Evolutionary conservation across 305 asterid species (phyloP), one percentile per base, ranked within the genome.

Genomic region (Fraxinus baroniana): DNA sequence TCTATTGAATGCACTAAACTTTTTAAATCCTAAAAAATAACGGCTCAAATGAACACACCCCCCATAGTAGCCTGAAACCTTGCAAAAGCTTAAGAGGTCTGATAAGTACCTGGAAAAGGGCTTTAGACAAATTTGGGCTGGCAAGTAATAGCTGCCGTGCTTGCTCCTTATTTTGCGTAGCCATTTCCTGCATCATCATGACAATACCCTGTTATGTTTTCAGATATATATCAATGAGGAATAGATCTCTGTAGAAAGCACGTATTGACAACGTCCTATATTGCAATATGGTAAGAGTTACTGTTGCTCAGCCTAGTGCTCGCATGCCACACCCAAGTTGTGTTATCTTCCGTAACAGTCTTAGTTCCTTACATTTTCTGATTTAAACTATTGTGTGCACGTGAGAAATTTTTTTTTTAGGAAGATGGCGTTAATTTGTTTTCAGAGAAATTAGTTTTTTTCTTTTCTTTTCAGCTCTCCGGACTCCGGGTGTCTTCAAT

Each of bases 21-120:
- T 32, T 32, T 32, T 32, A 32, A 32, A 32, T 32, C 35, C 35
- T 32, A 32, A 32, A 32, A 32, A 32, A 32, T 32, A 32, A 32
- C 35, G 35, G 0, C 35, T 32, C 35, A 32, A 32, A 32, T 32
- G 35, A 32, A 32, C 0, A 32, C 35, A 32, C 35, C 35, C 35
- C 35, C 35, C 35, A 64, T 26, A 7, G 60, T 66, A 78, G 33
- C 60, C 86, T 81, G 57, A 64, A 35, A 77, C 77, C 78, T 15
- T 49, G 39, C 26, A 80, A 64, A 78, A 46, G 9, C 52, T 76
- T 46, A 20, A 36, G 79, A 77, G 26, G 17, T 20, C 3, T 33
- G 78, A 81, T 55, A 77, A 80, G 80, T 78, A 94, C 99, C 99
- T 94, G 99, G 75, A 95, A 91, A 83, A 94, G 85, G 80, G 98